These are phyloP conservation scores for Talaromyces sp. DNA, from an alignment of 2,329 filamentous ascomycete species.

Conservation along the genomic window DNA sequence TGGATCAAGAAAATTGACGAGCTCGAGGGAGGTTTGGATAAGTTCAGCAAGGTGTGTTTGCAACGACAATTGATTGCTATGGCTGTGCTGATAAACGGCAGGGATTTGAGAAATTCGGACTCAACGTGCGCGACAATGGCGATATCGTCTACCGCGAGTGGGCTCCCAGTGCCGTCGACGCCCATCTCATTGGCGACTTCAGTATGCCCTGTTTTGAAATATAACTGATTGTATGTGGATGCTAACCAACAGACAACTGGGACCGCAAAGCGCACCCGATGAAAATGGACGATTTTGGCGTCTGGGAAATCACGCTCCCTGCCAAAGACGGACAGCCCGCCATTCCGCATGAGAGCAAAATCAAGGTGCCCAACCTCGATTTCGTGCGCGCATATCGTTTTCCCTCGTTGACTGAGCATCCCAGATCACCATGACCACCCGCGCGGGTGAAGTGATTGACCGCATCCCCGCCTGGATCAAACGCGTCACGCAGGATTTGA, in stretches of 20 bases:
- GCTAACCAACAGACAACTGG: slow-evolving; percentile 65
- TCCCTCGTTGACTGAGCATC: slow-evolving; percentile 2
- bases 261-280: slow-evolving; percentile 76
- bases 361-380: slow-evolving; percentile 61
- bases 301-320: slow-evolving; percentile 77
- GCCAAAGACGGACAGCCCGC: slow-evolving; percentile 66
- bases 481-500: slow-evolving; percentile 89
- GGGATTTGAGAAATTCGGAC: slow-evolving; percentile 81
- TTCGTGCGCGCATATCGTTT: slow-evolving; percentile 2
- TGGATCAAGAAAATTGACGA: slow-evolving; percentile 84
- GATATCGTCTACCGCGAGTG: slow-evolving; percentile 92
- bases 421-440: slow-evolving; percentile 77
- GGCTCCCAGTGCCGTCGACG: slow-evolving; percentile 82
- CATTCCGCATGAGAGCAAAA: slow-evolving; percentile 88
- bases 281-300: slow-evolving; percentile 77
- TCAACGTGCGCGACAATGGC: slow-evolving; percentile 74
- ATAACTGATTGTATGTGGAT: slow-evolving; percentile 10
- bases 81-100: slow-evolving; percentile 29
- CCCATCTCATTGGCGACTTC: slow-evolving; percentile 89
- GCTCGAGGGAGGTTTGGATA: slow-evolving; percentile 80
- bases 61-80: neutral
- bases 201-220: no score
- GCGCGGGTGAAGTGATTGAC: slow-evolving; percentile 74
- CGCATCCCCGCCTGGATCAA: slow-evolving; percentile 95
- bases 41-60: slow-evolving; percentile 70